Percentiles rank a stretch among this genome's conserved stretches.
phyloP scores from a whole-genome alignment of 139 green algal genomes.

The Raphidocelis subcapitata region DNA sequence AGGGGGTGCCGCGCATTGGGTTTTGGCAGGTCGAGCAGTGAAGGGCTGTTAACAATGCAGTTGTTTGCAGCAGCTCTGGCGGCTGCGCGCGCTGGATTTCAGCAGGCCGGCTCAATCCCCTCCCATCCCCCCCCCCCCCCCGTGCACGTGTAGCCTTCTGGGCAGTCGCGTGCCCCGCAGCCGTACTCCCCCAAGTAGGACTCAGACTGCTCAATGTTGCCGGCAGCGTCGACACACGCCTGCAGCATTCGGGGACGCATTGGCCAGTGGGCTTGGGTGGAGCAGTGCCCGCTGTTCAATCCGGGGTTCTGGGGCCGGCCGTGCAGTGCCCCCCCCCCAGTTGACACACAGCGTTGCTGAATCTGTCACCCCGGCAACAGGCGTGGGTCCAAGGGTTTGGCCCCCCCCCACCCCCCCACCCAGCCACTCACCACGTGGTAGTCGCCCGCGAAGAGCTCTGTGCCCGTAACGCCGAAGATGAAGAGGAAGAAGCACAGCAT shows the following conservation, averaged over 20 bases:
- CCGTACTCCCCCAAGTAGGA: conserved; percentile 40
- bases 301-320: no score
- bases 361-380: no score
- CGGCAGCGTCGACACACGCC: conserved; percentile 7
- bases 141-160: neutral
- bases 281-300: no score
- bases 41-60: neutral
- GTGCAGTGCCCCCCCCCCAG: no score
- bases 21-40: neutral
- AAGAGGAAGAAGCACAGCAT: conserved; percentile 77
- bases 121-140: no score
- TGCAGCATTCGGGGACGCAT: no score
- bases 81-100: no score
- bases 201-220: conserved; percentile 16
- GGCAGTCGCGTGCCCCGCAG: conserved; percentile 41
- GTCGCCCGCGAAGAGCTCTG: conserved; percentile 56
- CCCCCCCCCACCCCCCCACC: no score
- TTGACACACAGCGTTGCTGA: no score
- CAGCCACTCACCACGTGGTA: conserved; percentile 46
- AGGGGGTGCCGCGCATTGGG: neutral
- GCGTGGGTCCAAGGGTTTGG: no score
- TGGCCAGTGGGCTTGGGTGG: no score
- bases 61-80: conserved; percentile 1
- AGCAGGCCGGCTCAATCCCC: no score
- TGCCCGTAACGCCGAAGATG: conserved; percentile 62